phyloP scores from a whole-genome alignment of 2,329 filamentous ascomycete species.

The Phialophora verrucosa region DNA sequence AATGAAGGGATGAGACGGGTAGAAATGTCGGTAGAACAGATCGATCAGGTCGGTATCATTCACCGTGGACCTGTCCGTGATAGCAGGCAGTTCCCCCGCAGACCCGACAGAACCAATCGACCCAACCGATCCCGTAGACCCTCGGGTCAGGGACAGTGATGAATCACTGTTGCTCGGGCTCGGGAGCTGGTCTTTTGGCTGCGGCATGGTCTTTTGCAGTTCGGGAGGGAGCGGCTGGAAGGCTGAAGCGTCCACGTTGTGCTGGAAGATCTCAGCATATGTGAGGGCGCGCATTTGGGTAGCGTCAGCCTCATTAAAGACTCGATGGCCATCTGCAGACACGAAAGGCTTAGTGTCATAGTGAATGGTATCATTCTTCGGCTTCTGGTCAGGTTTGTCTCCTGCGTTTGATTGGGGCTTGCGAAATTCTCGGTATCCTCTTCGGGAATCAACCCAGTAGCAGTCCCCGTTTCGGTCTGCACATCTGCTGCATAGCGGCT shows the following conservation, averaged over 20 bases:
- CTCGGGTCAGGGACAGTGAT: constrained; percentile 28
- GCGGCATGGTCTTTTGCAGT: constrained; percentile 24
- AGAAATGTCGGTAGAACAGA: constrained; percentile 63
- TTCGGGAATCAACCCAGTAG: constrained; percentile 45
- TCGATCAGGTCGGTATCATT: constrained; percentile 51
- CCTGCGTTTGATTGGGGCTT: constrained; percentile 26
- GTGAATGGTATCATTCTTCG: constrained; percentile 24
- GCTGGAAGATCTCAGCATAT: constrained; percentile 36
- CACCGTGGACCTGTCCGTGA: constrained; percentile 13
- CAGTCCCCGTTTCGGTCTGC: constrained; percentile 64
- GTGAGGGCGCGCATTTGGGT: constrained; percentile 29
- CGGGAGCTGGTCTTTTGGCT: constrained; percentile 4
- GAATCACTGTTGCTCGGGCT: constrained; percentile 34
- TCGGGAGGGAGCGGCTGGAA: constrained; percentile 36
- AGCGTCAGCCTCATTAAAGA: constrained; percentile 33
- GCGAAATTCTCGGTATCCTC: constrained; percentile 38
- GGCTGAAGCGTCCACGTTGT: constrained; percentile 35
- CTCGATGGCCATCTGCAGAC: constrained; percentile 16
- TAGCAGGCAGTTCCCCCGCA: neutral
- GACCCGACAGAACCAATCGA: neutral
- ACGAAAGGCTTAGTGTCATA: constrained; percentile 23
- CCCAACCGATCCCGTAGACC: neutral
- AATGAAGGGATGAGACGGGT: constrained; percentile 62
- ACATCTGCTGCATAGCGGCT: constrained; percentile 71
- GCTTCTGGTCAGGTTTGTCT: constrained; percentile 17